A percentile compares a stretch with the other conserved stretches of the same genome.
These are phyloP conservation scores for Penicillium sp. DNA, from an alignment of 2,329 filamentous ascomycete species.

Conservation along the genomic window DNA sequence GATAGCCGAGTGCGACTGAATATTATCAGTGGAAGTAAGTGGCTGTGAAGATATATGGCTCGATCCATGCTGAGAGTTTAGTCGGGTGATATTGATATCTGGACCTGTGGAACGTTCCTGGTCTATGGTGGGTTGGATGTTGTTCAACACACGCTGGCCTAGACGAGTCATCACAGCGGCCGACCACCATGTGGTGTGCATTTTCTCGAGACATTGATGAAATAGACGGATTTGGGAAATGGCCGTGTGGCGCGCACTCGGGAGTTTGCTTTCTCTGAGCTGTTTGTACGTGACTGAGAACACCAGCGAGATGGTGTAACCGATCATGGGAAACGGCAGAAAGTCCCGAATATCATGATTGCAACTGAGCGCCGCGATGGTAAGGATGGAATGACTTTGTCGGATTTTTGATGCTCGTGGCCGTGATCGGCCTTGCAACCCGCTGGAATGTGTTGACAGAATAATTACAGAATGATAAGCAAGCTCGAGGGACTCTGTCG, in stretches of 20 bases:
- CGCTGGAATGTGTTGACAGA: constrained; percentile 15
- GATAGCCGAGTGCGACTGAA: not conserved
- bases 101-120: constrained; percentile 4
- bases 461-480: constrained; percentile 17
- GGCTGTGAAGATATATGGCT: not conserved
- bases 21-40: not conserved
- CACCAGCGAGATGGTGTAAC: constrained; percentile 18
- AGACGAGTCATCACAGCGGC: constrained; percentile 18
- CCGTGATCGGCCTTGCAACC: constrained; percentile 11
- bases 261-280: constrained; percentile 12
- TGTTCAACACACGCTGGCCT: constrained; percentile 12
- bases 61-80: not conserved
- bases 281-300: constrained; percentile 22
- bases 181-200: constrained; percentile 18
- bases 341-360: constrained; percentile 6
- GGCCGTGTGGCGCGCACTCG: constrained; percentile 10
- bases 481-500: constrained; percentile 14
- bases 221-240: constrained; percentile 12
- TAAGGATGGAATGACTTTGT: constrained; percentile 5
- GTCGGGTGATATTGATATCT: constrained; percentile 2
- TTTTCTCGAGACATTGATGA: constrained; percentile 11
- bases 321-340: constrained; percentile 14
- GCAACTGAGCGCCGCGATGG: constrained; percentile 3
- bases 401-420: constrained; percentile 8
- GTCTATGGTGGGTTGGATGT: constrained; percentile 9